phyloP scores from a whole-genome alignment of 345 rosid genomes.

The Citrus medica region DNA sequence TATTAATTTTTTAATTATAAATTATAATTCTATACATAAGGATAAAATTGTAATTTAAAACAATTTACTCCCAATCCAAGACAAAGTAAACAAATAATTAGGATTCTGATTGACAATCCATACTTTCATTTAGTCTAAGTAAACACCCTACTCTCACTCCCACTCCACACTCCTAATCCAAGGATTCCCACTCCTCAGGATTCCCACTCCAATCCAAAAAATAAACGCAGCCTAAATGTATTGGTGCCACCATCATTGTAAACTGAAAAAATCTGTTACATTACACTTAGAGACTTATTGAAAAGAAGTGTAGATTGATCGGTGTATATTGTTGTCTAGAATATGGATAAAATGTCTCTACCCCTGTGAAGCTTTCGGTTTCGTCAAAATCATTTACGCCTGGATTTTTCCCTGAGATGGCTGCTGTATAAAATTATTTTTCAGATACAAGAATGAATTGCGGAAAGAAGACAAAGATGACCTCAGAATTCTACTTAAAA shows the following conservation, averaged over 20 bases:
- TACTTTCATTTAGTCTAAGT: too few relatives aligned
- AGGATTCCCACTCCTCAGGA: too few relatives aligned
- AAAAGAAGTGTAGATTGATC: background rate
- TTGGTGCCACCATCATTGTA: background rate
- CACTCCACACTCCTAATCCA: too few relatives aligned
- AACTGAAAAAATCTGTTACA: background rate
- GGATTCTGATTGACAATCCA: too few relatives aligned
- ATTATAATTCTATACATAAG: too few relatives aligned
- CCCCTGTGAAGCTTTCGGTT: background rate
- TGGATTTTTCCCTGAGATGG: background rate
- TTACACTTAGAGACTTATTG: background rate
- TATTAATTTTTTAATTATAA: too few relatives aligned
- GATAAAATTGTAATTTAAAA: too few relatives aligned
- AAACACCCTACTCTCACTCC: too few relatives aligned
- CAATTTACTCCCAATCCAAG: too few relatives aligned
- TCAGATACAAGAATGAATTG: slow-evolving; percentile 86
- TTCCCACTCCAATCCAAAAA: too few relatives aligned
- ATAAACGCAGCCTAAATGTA: too few relatives aligned
- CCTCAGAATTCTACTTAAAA: slow-evolving; percentile 53
- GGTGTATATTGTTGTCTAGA: background rate
- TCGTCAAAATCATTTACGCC: background rate
- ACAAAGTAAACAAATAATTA: too few relatives aligned
- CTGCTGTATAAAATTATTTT: background rate
- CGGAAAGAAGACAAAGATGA: slow-evolving; percentile 78
- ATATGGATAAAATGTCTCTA: background rate